Evolutionary conservation across 176 grass and related monocot genomes (phyloP), one percentile per base, ranked within the genome.

Genomic region (Raddia guianensis): DNA sequence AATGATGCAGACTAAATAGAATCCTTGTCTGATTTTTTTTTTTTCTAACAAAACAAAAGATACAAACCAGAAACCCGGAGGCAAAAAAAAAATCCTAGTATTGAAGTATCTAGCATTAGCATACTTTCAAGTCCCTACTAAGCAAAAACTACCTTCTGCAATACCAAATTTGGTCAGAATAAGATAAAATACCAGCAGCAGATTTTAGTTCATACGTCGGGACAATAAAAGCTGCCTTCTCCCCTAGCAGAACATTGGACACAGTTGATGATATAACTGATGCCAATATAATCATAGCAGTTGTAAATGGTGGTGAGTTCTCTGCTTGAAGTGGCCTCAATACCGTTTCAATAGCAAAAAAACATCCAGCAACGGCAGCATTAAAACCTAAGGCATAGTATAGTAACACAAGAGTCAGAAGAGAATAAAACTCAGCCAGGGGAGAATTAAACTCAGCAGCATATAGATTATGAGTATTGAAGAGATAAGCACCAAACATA

Each of bases 191-290:
- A 98, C 96, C 96, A 73, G 92, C 92, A 89, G 92, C 92, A 88
- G 96, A 98, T 93, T 98, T 98, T 84, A 95, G 88, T 93, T 98
- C 90, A 86, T 98, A 98, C 68, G 96, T 86, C 54, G 92, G 96
- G 78, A 98, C 96, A 93, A 91, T 89, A 70, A 95, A 98, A 75
- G 96, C 92, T 71, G 96, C 90, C 72, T 89, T 98, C 80, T 98
- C 96, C 76, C 88, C 92, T 81, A 93, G 63, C 70, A 98, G 82
- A 75, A 98, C 96, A 81, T 98, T 98, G 55, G 92, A 95, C 43
- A 98, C 92, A 57, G 96, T 98, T 81, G 96, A 98, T 73, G 92
- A 98, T 89, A 98, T 98, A 86, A 98, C 90, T 64, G 96, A 95
- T 72, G 96, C 92, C 86, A 98, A 88, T 75, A 98, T 98, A 84